These are phyloP conservation scores for Reutealis trisperma DNA, from an alignment of 345 rosid species.

Conservation along the genomic window DNA sequence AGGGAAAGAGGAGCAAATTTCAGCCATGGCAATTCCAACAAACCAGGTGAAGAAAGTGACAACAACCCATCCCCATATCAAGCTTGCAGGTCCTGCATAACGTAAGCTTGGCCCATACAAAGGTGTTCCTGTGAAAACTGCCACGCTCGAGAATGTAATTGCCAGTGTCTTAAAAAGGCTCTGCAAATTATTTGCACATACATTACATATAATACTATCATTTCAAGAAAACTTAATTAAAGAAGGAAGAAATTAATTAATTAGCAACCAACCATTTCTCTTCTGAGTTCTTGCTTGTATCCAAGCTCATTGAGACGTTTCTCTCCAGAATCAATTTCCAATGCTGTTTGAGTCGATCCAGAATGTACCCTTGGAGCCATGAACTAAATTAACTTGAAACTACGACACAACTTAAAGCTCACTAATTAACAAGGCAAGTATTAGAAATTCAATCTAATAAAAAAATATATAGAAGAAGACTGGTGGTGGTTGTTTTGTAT, in stretches of 20 bases:
- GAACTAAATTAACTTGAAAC: too few relatives aligned
- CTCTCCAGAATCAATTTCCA: slow-evolving; percentile 25
- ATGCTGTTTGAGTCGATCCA: background rate
- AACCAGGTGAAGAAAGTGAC: slow-evolving; percentile 26
- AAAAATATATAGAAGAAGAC: too few relatives aligned
- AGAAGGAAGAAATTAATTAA: too few relatives aligned
- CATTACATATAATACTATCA: background rate
- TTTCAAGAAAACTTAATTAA: background rate
- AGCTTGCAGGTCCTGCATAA: slow-evolving; percentile 24
- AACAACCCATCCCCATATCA: slow-evolving; percentile 20
- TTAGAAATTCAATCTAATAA: too few relatives aligned
- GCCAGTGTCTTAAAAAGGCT: slow-evolving; percentile 19
- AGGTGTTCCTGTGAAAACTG: slow-evolving; percentile 27
- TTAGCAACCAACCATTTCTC: slow-evolving; percentile 18
- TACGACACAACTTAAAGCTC: too few relatives aligned
- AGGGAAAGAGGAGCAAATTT: slow-evolving; percentile 27
- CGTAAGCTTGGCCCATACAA: slow-evolving; percentile 19
- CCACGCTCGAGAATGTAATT: slow-evolving; percentile 28
- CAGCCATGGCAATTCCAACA: slow-evolving; percentile 24
- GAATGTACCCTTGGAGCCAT: background rate
- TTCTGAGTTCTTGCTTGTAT: slow-evolving; percentile 29
- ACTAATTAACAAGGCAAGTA: too few relatives aligned
- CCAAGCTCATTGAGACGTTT: slow-evolving; percentile 30
- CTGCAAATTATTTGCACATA: background rate
- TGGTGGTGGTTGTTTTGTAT: too few relatives aligned